Conservation (phyloP, 1,139 yeast species). For the Spathaspora sp. region DNA sequence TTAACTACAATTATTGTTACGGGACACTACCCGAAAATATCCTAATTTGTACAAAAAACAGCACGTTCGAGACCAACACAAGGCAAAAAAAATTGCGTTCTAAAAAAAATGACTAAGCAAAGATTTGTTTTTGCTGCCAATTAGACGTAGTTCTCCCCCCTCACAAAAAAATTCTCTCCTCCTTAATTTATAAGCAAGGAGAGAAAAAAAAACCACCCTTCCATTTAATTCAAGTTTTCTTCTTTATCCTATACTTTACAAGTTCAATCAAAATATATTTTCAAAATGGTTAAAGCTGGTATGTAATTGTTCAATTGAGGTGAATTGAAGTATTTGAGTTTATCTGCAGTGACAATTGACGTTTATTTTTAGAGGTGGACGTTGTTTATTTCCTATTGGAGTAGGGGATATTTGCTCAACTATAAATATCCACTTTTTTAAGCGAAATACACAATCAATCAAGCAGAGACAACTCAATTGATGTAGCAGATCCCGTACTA, state of each 20-base stretch:
- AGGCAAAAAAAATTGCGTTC: neutral
- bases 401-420: conserved; percentile 1
- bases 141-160: neutral
- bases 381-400: neutral
- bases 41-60: no score
- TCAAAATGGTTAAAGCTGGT: conserved; percentile 37
- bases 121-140: conserved; percentile 1
- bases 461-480: neutral
- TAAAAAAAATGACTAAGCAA: conserved; percentile 1
- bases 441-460: neutral
- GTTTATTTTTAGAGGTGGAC: neutral
- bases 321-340: neutral
- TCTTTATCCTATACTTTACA: neutral
- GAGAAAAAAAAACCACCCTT: neutral
- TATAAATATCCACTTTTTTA: neutral
- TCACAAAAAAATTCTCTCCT: neutral
- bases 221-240: neutral
- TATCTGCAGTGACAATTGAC: neutral
- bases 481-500: neutral
- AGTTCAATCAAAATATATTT: conserved; percentile 6
- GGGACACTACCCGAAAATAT: neutral
- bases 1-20: no score
- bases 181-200: neutral
- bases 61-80: neutral
- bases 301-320: conserved; percentile 15